Conservation (phyloP, 2,329 filamentous ascomycete species). For the Exophiala sp. region DNA sequence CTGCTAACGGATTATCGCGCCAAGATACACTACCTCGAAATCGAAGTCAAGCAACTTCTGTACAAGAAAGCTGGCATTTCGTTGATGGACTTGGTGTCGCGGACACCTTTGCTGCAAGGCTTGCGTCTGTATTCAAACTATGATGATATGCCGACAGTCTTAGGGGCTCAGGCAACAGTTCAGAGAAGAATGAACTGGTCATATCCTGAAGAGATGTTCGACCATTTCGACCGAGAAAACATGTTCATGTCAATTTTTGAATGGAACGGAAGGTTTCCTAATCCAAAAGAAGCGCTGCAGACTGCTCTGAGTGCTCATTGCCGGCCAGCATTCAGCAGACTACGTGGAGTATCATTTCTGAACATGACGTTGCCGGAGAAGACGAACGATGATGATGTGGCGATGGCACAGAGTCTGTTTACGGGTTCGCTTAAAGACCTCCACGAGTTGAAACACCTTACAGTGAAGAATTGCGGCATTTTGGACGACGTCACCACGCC, state of each 20-base stretch:
- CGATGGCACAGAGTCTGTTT: slow-evolving; percentile 29
- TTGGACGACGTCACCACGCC: slow-evolving; percentile 67
- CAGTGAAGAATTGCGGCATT: slow-evolving; percentile 71
- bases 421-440: slow-evolving; percentile 43
- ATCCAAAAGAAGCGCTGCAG: slow-evolving; percentile 34
- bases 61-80: slow-evolving; percentile 55
- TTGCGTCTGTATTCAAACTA: slow-evolving; percentile 69
- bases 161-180: slow-evolving; percentile 30
- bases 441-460: slow-evolving; percentile 61
- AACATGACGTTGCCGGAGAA: slow-evolving; percentile 32
- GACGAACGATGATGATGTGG: slow-evolving; percentile 12
- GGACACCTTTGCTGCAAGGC: slow-evolving; percentile 64
- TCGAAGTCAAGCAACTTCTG: slow-evolving; percentile 62
- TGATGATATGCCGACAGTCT: slow-evolving; percentile 45
- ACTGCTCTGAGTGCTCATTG: slow-evolving; percentile 53
- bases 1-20: slow-evolving; percentile 56
- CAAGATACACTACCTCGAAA: slow-evolving; percentile 67
- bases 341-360: slow-evolving; percentile 37
- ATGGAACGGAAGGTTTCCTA: slow-evolving; percentile 54
- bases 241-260: slow-evolving; percentile 50
- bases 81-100: slow-evolving; percentile 57
- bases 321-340: slow-evolving; percentile 50
- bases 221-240: slow-evolving; percentile 54
- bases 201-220: slow-evolving; percentile 65
- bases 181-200: slow-evolving; percentile 55